Evolutionary conservation across 768 basidiomycete genomes (phyloP).

Genomic region (Boletus huronensis): DNA sequence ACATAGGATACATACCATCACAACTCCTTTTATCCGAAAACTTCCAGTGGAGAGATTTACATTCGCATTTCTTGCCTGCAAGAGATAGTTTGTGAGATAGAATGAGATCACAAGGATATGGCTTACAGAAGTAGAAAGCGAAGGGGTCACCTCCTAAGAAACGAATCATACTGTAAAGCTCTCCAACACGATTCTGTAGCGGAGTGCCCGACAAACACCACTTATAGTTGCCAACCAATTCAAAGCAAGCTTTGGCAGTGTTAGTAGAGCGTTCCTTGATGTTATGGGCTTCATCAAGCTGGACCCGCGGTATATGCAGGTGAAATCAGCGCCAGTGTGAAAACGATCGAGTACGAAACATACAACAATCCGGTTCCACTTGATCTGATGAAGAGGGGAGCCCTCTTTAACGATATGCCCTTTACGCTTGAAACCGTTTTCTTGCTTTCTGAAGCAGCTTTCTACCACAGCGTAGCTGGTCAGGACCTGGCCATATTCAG

Average conservation of each 20-base stretch:
- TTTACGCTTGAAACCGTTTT: conserved; percentile 87
- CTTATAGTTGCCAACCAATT: conserved; percentile 70
- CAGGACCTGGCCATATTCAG: conserved; percentile 51
- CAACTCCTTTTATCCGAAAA: conserved; percentile 82
- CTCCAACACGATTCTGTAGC: conserved; percentile 97
- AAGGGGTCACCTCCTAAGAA: conserved; percentile 94
- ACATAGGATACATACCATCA: conserved; percentile 53
- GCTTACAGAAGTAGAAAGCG: conserved; percentile 85
- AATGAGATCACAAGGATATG: background rate
- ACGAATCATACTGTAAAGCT: conserved; percentile 90
- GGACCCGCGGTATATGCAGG: background rate
- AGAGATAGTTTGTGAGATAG: background rate
- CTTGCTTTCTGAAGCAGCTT: conserved; percentile 89
- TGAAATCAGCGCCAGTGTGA: background rate
- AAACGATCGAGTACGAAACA: conserved; percentile 23
- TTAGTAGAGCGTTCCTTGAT: conserved; percentile 95
- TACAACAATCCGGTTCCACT: conserved; percentile 82
- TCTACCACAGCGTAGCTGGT: conserved; percentile 89
- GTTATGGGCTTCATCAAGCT: conserved; percentile 96
- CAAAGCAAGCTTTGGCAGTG: conserved; percentile 96
- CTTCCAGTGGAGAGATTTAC: conserved; percentile 94
- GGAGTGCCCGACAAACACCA: conserved; percentile 99
- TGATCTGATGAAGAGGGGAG: conserved; percentile 77
- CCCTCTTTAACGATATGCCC: conserved; percentile 82
- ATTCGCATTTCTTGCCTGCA: conserved; percentile 82